Evolutionary conservation across 108 stramenopile genomes (phyloP).

Genomic region (Cyclotella atomus): DNA sequence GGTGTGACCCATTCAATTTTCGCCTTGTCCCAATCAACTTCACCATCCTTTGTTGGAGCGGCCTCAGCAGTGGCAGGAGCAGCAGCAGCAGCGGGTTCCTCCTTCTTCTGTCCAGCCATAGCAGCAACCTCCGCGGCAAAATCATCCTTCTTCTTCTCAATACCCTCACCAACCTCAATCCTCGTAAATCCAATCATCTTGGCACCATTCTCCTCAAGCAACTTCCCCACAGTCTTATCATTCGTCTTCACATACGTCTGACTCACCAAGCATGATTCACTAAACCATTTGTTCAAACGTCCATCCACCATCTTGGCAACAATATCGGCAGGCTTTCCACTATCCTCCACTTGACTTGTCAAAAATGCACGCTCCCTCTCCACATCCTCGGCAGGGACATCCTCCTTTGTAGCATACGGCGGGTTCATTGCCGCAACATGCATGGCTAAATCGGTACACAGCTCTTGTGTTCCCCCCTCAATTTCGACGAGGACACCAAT

Average conservation of each 20-base stretch:
- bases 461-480: conserved; percentile 57
- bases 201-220: conserved; percentile 72
- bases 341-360: conserved; percentile 63
- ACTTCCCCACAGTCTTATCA: conserved; percentile 74
- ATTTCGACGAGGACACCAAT: conserved; percentile 72
- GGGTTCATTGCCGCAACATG: conserved; percentile 87
- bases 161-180: conserved; percentile 81
- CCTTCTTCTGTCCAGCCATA: conserved; percentile 55
- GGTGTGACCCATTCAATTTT: too few relatives aligned
- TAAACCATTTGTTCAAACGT: conserved; percentile 81
- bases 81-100: background rate
- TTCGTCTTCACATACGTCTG: conserved; percentile 80
- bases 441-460: conserved; percentile 75
- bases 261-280: conserved; percentile 74
- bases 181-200: conserved; percentile 80
- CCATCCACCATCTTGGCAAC: conserved; percentile 87
- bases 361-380: conserved; percentile 75
- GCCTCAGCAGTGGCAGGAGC: background rate
- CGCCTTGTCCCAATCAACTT: too few relatives aligned
- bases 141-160: conserved; percentile 82
- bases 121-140: conserved; percentile 85
- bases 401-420: conserved; percentile 70
- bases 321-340: conserved; percentile 84
- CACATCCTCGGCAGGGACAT: conserved; percentile 76
- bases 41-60: background rate